These are phyloP conservation scores for Flaveria linearis DNA, from an alignment of 129 eudicot genomes.

Conservation along the genomic window DNA sequence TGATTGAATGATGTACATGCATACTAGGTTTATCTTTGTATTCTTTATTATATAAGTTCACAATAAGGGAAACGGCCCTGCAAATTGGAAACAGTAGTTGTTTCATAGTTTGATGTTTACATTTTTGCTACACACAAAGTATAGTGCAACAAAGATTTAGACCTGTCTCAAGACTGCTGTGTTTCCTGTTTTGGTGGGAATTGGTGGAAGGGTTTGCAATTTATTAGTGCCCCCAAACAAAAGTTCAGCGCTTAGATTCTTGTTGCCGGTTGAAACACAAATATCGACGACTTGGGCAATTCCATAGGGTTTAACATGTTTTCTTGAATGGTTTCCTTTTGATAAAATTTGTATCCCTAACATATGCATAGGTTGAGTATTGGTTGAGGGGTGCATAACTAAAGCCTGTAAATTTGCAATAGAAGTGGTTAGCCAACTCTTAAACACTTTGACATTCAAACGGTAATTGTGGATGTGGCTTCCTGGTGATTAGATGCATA, in stretches of 20 bases:
- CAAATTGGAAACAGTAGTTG: not conserved
- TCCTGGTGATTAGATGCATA: no score
- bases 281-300: no score
- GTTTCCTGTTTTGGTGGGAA: not conserved
- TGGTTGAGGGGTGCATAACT: no score
- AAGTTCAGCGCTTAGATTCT: not conserved
- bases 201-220: not conserved
- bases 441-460: not conserved
- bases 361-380: not conserved
- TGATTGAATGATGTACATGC: not conserved
- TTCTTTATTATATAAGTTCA: not conserved
- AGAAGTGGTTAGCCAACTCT: not conserved
- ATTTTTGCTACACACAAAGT: slow-evolving; percentile 6
- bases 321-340: not conserved
- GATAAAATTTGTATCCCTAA: not conserved
- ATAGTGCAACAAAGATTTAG: not conserved
- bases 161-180: not conserved
- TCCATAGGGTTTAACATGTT: no score
- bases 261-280: not conserved
- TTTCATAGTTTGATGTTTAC: not conserved
- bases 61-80: not conserved
- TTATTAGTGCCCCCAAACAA: not conserved
- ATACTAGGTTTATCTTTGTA: not conserved
- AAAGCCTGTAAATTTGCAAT: not conserved
- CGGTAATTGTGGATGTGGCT: no score